Evolutionary conservation across 2,329 filamentous ascomycete species (phyloP), one percentile per base, ranked within the genome.

Genomic region (Xylariaceae sp.): DNA sequence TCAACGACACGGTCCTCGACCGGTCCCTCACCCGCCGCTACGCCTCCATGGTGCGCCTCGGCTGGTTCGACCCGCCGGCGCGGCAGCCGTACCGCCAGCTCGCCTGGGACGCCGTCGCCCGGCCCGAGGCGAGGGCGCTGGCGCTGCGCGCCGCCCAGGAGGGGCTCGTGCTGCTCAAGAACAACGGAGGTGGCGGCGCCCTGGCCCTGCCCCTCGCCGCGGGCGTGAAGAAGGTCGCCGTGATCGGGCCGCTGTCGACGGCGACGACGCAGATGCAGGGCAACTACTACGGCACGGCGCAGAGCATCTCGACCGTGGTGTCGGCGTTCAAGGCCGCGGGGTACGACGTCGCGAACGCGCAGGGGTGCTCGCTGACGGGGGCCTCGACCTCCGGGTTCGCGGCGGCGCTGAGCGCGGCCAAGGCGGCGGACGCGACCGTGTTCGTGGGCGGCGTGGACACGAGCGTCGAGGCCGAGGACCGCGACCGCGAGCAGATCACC

Each of bases 191-290:
- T 3, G 75, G 75, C 0, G 17, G 17, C 17, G 33, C 33, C 12
- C n/a, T 19, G 33, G 6, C 30, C 6, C 13, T 17, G 63, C 67
- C 17, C 60, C 66, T 16, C 64, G 72, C 53, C 64, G 68, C 7
- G 69, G 72, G 37, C 60, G 69, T 31, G 56, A 78, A 37, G 61
- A 67, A 60, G 6, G 63, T 83, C 3, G 78, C 74, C 1, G 60
- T 83, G 33, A 63, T 83, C 19, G 79, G 79, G 0, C 70, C 69
- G 35, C 83, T 77, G 69, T 77, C 74, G 2, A 78, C 78, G 38
- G 74, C 74, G 6, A 76, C 75, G 0, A 64, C 61, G 4, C 69
- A 80, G 44, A 69, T 83, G 64, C 74, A 75, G 38, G 79, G 79
- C 1, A 78, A 78, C 51, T 83, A 61, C 34, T 56, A 53, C 39